Evolutionary conservation across 345 rosid genomes (phyloP).

Genomic region (Syzygium jambos): DNA sequence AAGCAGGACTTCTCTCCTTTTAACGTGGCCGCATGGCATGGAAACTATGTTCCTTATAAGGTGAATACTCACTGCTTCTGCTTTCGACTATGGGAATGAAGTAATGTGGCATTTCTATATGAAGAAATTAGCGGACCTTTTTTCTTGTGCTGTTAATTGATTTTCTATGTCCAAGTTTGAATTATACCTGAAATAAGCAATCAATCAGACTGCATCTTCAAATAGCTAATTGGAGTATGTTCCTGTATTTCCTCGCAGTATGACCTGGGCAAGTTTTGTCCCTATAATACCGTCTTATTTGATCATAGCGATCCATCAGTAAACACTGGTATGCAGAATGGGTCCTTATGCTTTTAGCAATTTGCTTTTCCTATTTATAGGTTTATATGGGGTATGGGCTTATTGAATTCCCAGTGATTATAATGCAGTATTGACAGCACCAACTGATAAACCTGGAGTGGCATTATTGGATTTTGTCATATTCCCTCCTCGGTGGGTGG

Average conservation of each 20-base stretch:
- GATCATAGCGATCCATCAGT: constrained; percentile 94
- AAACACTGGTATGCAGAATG: constrained; percentile 55
- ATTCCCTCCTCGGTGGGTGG: constrained; percentile 97
- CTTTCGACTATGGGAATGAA: background rate
- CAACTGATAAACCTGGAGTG: constrained; percentile 95
- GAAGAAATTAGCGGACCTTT: background rate
- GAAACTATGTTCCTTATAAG: constrained; percentile 90
- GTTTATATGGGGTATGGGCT: background rate
- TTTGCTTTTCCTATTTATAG: background rate
- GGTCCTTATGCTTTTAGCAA: background rate
- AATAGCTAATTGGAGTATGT: background rate
- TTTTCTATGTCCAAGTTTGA: background rate
- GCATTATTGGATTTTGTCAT: constrained; percentile 93
- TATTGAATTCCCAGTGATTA: background rate
- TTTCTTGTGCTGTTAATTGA: background rate
- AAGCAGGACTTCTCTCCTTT: constrained; percentile 96
- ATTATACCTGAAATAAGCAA: too few species aligned
- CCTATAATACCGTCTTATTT: constrained; percentile 82
- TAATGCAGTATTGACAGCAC: constrained; percentile 84
- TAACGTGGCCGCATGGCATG: constrained; percentile 98
- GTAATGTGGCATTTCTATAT: background rate
- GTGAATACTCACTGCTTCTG: constrained; percentile 16
- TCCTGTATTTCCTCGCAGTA: constrained; percentile 38
- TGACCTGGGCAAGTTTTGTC: constrained; percentile 86
- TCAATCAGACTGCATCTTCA: background rate